phyloP scores from a whole-genome alignment of 2,329 filamentous ascomycete species.

The Diaporthe citriasiana region DNA sequence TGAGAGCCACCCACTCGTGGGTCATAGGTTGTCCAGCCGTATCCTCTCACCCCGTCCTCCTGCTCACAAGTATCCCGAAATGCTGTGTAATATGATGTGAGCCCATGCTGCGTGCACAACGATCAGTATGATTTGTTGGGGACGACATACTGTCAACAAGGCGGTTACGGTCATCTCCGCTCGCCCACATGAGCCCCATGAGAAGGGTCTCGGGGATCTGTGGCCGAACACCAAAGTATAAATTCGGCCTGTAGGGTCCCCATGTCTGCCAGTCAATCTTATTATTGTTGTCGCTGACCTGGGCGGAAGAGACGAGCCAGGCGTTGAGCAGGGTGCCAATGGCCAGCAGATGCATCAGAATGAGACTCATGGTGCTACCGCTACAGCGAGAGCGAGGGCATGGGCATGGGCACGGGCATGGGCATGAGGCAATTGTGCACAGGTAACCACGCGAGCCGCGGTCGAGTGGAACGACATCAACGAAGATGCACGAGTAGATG shows the following conservation, averaged over 20 bases:
- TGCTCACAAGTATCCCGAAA: constrained; percentile 80
- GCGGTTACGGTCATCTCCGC: constrained; percentile 69
- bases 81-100: constrained; percentile 54
- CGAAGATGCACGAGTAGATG: background rate
- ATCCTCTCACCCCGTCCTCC: constrained; percentile 76
- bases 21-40: constrained; percentile 80
- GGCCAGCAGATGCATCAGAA: constrained; percentile 19
- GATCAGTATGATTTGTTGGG: background rate
- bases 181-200: constrained; percentile 86
- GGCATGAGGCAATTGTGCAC: constrained; percentile 29
- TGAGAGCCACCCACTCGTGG: constrained; percentile 75
- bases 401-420: background rate
- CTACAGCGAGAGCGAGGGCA: too few species aligned
- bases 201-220: constrained; percentile 84
- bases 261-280: constrained; percentile 60
- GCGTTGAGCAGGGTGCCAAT: constrained; percentile 25
- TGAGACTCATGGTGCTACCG: constrained; percentile 27
- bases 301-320: constrained; percentile 10
- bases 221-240: constrained; percentile 93
- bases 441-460: background rate
- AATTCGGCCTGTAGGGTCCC: constrained; percentile 92
- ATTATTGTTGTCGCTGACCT: background rate
- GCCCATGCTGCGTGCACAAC: background rate
- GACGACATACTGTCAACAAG: constrained; percentile 41
- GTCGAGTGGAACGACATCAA: constrained; percentile 5